Percentiles rank a stretch among this genome's conserved stretches.
Conservation (phyloP, 306 rosid genomes). For the Oemleria cerasiformis region DNA sequence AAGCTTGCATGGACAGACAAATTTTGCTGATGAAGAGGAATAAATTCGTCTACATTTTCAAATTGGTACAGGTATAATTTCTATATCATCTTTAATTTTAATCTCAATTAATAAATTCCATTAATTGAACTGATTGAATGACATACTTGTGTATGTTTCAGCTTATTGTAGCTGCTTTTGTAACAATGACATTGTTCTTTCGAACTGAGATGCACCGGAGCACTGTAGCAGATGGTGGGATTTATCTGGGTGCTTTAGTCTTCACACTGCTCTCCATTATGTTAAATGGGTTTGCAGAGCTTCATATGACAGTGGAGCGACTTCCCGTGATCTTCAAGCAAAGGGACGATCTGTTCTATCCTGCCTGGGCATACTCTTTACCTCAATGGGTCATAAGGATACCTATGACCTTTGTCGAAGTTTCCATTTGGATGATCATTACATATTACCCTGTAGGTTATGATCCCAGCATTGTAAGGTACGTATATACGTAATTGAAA, state of each 20-base stretch:
- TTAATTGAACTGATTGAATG: not conserved
- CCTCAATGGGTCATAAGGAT: conserved; percentile 7
- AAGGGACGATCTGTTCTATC: conserved; percentile 17
- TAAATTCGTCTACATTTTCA: conserved; percentile 42
- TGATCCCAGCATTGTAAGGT: conserved; percentile 1
- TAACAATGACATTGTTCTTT: conserved; percentile 36
- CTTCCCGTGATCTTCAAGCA: conserved; percentile 22
- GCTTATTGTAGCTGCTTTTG: conserved; percentile 31
- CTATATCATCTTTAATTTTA: not conserved
- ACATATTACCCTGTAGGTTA: conserved; percentile 8
- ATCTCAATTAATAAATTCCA: no score
- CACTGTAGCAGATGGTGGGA: conserved; percentile 25
- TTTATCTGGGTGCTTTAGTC: conserved; percentile 43
- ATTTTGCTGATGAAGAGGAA: conserved; percentile 55
- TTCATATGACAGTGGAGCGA: not conserved
- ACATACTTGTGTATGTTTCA: conserved; percentile 12
- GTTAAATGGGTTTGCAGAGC: conserved; percentile 38
- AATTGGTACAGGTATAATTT: conserved; percentile 33
- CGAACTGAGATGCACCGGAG: conserved; percentile 41
- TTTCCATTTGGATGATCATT: conserved; percentile 3
- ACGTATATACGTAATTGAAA: no score
- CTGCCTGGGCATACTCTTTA: conserved; percentile 16
- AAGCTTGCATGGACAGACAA: conserved; percentile 55
- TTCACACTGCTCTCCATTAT: conserved; percentile 22
- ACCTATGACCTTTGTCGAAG: conserved; percentile 12